Evolutionary conservation across 2,329 filamentous ascomycete species (phyloP).

Genomic region (Hirsutella thompsonii): DNA sequence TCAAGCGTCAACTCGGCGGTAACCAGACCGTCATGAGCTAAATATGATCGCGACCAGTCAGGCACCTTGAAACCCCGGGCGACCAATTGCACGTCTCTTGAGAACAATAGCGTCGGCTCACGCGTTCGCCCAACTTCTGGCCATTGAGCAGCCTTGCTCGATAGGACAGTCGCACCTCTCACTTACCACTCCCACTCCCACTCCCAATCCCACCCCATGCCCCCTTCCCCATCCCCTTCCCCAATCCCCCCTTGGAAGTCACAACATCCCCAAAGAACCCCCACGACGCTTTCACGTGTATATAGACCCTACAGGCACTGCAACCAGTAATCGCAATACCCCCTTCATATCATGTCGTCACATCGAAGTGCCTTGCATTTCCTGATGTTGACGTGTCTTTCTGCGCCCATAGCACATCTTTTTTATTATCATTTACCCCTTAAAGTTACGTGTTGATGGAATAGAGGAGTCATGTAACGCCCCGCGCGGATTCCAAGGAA

Average conservation of each 20-base stretch:
- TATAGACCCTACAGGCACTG: slow-evolving; percentile 23
- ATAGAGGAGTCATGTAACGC: slow-evolving; percentile 30
- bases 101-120: not conserved
- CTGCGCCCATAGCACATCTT: not conserved
- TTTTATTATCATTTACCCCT: slow-evolving; percentile 13
- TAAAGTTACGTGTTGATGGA: slow-evolving; percentile 17
- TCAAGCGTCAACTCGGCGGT: slow-evolving; percentile 73
- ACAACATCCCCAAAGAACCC: slow-evolving; percentile 21
- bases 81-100: not conserved
- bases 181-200: too few species aligned
- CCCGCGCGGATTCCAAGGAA: slow-evolving; percentile 14
- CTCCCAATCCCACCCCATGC: too few species aligned
- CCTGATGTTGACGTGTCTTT: slow-evolving; percentile 4
- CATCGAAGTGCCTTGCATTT: slow-evolving; percentile 10
- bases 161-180: slow-evolving; percentile 2
- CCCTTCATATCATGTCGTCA: slow-evolving; percentile 12
- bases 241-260: slow-evolving; percentile 9
- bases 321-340: slow-evolving; percentile 24
- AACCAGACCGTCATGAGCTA: slow-evolving; percentile 36
- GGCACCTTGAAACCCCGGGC: too few species aligned
- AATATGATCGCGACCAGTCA: slow-evolving; percentile 17
- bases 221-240: slow-evolving; percentile 7
- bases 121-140: not conserved
- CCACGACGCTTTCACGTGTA: slow-evolving; percentile 24
- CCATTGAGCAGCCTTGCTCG: not conserved